Evolutionary conservation across 306 rosid genomes (phyloP), one percentile per base, ranked within the genome.

Genomic region (Delonix regia): DNA sequence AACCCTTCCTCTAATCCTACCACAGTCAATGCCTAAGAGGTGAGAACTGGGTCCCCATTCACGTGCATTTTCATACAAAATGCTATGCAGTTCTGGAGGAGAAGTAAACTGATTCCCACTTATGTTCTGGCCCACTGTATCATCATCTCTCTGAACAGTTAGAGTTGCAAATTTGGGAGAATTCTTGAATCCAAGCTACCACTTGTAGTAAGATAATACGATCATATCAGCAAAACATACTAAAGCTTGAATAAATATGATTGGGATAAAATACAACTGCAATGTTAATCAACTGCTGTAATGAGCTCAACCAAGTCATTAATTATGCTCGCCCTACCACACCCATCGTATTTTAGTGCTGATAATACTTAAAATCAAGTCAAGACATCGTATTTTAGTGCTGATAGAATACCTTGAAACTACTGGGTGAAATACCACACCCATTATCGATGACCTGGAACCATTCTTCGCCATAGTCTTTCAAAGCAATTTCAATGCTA

Each of bases 371-470:
- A 71, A n/a, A 34, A 21, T 22, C 33, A 38, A 73, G 38, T 7
- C 38, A 73, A 53, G 15, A 55, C 66, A 22, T 24, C 2, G 16
- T 45, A 69, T 27, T 69, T 33, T 33, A 59, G 49, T 1, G 42
- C 2, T 15, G 36, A 57, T 25, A 33, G 7, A 25, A 49, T 44
- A 85, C 95, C 89, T 84, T 81, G 89, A 88, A 95, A 81, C 86
- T 91, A 76, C 39, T 73, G 25, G 99, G 99, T 25, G 97, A 91
- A 78, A 95, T 87, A 79, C 99, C 99, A 67, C 56, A 87, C 18
- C 99, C 99, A 71, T 95, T 95, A 72, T 95, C 98, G 84, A 83
- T 81, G 79, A 95, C 98, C 78, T 92, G 99, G 81, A 95, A 86
- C 81, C 76, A 88, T 53, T 91, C 92, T 74, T 91, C 86, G 55